Evolutionary conservation across 257 asterid species (phyloP).

Genomic region (Nemophila menziesii): DNA sequence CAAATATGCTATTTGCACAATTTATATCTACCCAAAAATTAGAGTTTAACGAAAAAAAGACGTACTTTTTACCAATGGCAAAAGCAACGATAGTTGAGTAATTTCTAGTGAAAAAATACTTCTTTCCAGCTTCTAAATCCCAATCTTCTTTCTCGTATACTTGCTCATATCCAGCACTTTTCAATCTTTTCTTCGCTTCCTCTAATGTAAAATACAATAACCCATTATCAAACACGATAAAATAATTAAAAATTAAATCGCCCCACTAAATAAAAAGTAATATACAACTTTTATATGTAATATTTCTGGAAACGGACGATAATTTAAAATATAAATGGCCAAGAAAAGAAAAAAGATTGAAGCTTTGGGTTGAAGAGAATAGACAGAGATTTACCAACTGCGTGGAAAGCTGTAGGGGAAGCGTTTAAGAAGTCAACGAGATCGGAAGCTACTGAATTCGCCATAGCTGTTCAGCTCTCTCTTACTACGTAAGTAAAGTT

Average conservation of each 20-base stretch:
- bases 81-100: constrained; percentile 87
- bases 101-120: constrained; percentile 86
- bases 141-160: constrained; percentile 76
- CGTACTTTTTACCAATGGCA: too few species aligned
- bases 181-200: constrained; percentile 66
- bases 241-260: constrained; percentile 1
- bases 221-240: background rate
- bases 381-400: constrained; percentile 49
- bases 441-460: constrained; percentile 45
- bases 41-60: too few species aligned
- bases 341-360: background rate
- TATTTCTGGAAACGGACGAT: background rate
- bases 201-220: constrained; percentile 25
- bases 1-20: too few species aligned
- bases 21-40: too few species aligned
- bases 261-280: background rate
- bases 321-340: background rate
- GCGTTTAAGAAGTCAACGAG: constrained; percentile 79
- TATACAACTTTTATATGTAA: too few species aligned
- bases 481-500: background rate
- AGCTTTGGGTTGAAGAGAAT: background rate
- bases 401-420: constrained; percentile 94
- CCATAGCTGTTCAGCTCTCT: constrained; percentile 46
- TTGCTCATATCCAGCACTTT: constrained; percentile 60
- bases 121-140: constrained; percentile 75